Base-by-base conservation (phyloP, 192 early-diverging fungal genomes). In the Rhizoclosmatium globosum region DNA sequence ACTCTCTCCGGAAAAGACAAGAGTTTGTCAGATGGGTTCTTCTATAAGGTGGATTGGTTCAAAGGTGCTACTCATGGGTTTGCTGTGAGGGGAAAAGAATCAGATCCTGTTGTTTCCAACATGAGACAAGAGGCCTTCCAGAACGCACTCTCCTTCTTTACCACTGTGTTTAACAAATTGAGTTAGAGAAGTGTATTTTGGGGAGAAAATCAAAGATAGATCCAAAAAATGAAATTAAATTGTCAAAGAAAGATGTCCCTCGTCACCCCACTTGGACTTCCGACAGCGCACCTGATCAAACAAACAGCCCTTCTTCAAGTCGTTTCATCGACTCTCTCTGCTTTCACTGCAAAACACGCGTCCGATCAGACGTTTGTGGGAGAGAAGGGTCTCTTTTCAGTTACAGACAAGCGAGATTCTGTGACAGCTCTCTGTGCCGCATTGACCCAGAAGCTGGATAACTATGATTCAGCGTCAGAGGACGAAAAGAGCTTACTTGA, bases 21-120 rank as follows among this genome's bases (percentile, higher is more conserved):
- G 7, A 7, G 38, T 11, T 39, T 7, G 31, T 3, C 38, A 21
- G 13, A 62, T 7, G 60, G 60, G 21, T 62, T 62, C 21, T 62
- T 62, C 15, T 21, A 62, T 39, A 0, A 79, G 41, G 69, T 71
- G 7, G 78, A 72, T 15, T 65, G 48, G 56, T 79, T 72, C 44
- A 59, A 70, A 47, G 78, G 78, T 1, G 69, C 47, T 23, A 31
- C 39, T 15, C 78, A 79, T 53, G 78, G 78, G 3, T 79, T 79
- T 73, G 78, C 78, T 56, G 71, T 71, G 13, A 7, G 78, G 1
- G 68, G 78, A 42, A 61, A 58, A 50, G 70, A 65, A 23, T 4
- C 59, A 4, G 78, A 73, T 47, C 60, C 70, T 7, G 23, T 66
- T 42, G 47, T 74, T 0, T 58, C 17, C 2, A 64, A 2, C 23